phyloP scores from a whole-genome alignment of 805 yeast species.

The Lachancea meyersii region DNA sequence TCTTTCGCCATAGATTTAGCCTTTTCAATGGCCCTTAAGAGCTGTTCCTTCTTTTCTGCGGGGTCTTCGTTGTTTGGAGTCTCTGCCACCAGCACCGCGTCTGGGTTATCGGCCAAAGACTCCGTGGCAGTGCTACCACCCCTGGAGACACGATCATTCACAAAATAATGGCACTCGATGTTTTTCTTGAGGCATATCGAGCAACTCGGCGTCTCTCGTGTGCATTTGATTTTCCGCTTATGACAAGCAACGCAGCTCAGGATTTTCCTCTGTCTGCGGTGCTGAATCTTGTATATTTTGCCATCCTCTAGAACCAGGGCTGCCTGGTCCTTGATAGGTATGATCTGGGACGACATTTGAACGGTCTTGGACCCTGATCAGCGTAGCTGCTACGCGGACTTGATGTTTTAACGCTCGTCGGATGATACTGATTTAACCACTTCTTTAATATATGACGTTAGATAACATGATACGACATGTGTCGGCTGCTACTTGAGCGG shows the following conservation, averaged over 20 bases:
- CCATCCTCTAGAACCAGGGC: slow-evolving; percentile 42
- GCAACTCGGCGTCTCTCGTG: slow-evolving; percentile 48
- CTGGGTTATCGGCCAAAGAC: slow-evolving; percentile 15
- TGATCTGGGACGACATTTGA: slow-evolving; percentile 14
- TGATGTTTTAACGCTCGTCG: too few relatives aligned
- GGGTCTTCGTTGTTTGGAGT: slow-evolving; percentile 20
- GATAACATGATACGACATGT: background rate
- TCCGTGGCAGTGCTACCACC: slow-evolving; percentile 27
- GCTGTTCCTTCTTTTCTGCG: slow-evolving; percentile 8
- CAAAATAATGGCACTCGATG: slow-evolving; percentile 48
- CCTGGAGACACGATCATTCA: slow-evolving; percentile 46
- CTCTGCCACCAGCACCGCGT: slow-evolving; percentile 7
- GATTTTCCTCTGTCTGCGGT: slow-evolving; percentile 53
- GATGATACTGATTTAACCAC: too few relatives aligned
- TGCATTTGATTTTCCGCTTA: slow-evolving; percentile 50
- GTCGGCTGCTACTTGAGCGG: background rate
- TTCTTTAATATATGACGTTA: background rate
- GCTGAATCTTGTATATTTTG: slow-evolving; percentile 54
- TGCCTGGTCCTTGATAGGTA: slow-evolving; percentile 32
- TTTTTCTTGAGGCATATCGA: slow-evolving; percentile 43
- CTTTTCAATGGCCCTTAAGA: slow-evolving; percentile 12
- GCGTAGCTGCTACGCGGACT: background rate
- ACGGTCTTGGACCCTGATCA: background rate
- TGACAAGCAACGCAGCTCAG: slow-evolving; percentile 54
- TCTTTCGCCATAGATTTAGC: slow-evolving; percentile 8